These are phyloP conservation scores for Termitomyces sp. DNA, from an alignment of 768 basidiomycete genomes.

Conservation along the genomic window DNA sequence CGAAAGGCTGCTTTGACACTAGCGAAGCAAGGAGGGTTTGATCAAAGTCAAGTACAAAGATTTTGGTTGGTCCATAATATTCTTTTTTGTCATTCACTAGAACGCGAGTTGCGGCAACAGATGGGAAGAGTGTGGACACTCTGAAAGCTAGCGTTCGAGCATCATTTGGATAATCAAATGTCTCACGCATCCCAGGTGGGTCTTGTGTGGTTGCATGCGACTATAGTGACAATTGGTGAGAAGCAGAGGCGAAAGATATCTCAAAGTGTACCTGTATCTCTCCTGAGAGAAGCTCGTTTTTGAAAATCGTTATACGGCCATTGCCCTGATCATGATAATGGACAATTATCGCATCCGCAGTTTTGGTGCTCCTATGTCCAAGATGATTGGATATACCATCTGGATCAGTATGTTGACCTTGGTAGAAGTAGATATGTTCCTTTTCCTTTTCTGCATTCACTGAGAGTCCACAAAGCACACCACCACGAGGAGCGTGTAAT, in stretches of 20 bases:
- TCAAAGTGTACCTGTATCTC: neutral
- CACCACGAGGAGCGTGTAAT: neutral
- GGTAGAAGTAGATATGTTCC: neutral
- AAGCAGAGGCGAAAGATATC: neutral
- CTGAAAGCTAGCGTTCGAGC: constrained; percentile 2
- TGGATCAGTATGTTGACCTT: constrained; percentile 5
- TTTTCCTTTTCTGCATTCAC: neutral
- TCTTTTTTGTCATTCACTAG: neutral
- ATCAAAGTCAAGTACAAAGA: constrained; percentile 3
- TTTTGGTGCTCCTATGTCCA: neutral
- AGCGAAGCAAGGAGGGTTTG: neutral
- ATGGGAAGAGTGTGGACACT: neutral
- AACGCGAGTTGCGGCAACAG: neutral
- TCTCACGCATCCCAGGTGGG: neutral
- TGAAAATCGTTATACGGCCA: constrained; percentile 1
- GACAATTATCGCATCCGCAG: constrained; percentile 24
- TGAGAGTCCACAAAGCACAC: neutral
- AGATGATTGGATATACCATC: neutral
- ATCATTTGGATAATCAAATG: constrained; percentile 3
- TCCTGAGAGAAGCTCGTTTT: neutral
- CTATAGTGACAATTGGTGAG: constrained; percentile 1
- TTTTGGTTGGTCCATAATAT: neutral
- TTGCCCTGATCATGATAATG: neutral
- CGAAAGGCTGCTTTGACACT: neutral
- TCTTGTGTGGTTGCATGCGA: neutral